These are phyloP conservation scores for Kodamaea suecica DNA, from an alignment of 1,139 yeast species.

Conservation along the genomic window DNA sequence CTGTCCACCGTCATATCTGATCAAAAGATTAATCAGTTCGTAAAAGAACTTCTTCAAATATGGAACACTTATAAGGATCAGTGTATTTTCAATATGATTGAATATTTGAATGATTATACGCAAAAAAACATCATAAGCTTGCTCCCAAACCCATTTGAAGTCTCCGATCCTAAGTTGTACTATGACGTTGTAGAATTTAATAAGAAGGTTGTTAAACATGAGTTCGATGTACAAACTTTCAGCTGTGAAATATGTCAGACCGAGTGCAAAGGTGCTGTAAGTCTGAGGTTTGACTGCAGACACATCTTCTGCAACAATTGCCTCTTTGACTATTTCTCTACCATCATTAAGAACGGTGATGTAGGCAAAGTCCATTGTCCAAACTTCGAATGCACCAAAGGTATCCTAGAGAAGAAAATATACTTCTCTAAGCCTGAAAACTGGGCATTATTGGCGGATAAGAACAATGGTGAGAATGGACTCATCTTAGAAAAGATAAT, in stretches of 20 bases:
- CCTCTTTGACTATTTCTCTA: constrained; percentile 42
- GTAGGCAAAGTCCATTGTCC: constrained; percentile 61
- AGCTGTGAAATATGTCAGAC: constrained; percentile 61
- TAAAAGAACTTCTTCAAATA: constrained; percentile 19
- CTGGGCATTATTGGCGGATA: constrained; percentile 16
- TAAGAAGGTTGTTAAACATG: constrained; percentile 18
- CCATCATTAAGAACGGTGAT: constrained; percentile 49
- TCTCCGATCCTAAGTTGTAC: constrained; percentile 15
- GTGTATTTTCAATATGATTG: constrained; percentile 47
- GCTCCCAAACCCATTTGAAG: constrained; percentile 1
- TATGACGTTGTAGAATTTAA: constrained; percentile 17
- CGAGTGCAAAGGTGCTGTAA: constrained; percentile 44
- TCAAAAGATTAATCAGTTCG: constrained; percentile 9
- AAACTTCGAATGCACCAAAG: constrained; percentile 44
- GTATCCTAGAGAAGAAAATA: constrained; percentile 17
- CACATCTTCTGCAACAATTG: constrained; percentile 58
- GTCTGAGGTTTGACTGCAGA: constrained; percentile 45
- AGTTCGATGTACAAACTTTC: constrained; percentile 41
- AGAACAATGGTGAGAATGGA: not conserved
- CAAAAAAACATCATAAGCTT: constrained; percentile 11
- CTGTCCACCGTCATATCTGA: constrained; percentile 21
- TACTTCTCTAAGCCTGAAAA: constrained; percentile 23
- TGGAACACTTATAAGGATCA: constrained; percentile 42
- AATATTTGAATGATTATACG: constrained; percentile 32
- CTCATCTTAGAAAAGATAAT: constrained; percentile 11